These are phyloP conservation scores for Rhipidocladum racemiflorum DNA, from an alignment of 176 grass and related monocot species.

Conservation along the genomic window DNA sequence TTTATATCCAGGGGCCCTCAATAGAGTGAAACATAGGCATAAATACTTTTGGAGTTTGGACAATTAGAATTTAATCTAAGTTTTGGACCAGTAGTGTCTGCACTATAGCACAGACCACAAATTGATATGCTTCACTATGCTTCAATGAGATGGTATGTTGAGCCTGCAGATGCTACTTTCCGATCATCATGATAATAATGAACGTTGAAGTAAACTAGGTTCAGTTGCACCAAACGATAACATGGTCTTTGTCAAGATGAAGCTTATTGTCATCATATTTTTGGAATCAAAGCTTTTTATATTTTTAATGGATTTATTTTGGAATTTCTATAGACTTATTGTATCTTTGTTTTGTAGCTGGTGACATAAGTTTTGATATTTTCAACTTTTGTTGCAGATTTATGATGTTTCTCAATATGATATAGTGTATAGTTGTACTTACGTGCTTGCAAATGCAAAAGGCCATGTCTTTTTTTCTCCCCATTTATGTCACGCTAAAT, in stretches of 20 bases:
- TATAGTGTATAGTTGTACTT: neutral
- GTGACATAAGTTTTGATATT: neutral
- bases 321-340: neutral
- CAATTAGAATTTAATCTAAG: neutral
- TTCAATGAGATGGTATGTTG: neutral
- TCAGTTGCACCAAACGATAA: neutral
- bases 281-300: too few species aligned
- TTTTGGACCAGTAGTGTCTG: neutral
- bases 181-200: neutral
- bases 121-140: neutral
- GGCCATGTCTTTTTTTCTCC: neutral
- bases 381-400: neutral
- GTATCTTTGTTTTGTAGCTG: neutral
- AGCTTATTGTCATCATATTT: neutral
- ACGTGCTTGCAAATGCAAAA: neutral
- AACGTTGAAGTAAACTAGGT: neutral
- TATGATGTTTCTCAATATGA: neutral
- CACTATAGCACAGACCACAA: neutral
- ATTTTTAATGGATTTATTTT: slow-evolving; percentile 4
- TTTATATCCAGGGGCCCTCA: neutral
- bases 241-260: neutral
- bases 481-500: neutral
- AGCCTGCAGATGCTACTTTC: neutral
- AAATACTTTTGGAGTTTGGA: neutral
- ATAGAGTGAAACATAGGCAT: neutral